Evolutionary conservation across 768 basidiomycete species (phyloP).

Genomic region (Hericium erinaceus): DNA sequence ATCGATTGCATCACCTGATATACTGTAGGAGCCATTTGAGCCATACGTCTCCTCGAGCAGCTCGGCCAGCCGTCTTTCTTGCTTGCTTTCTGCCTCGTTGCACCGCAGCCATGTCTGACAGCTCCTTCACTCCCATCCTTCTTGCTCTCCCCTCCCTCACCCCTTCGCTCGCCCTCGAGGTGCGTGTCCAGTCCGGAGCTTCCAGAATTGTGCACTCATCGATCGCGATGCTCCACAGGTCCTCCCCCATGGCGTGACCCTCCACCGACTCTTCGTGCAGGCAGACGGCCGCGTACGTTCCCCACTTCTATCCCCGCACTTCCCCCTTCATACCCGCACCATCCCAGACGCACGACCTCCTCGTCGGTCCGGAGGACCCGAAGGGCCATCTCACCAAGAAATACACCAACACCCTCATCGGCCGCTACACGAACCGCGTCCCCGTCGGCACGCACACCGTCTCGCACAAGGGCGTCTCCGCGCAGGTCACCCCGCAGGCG

Average conservation of each 20-base stretch:
- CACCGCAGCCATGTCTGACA: constrained; percentile 8
- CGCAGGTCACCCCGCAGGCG: constrained; percentile 29
- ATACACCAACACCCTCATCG: constrained; percentile 67
- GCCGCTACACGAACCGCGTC: constrained; percentile 65
- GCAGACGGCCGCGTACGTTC: constrained; percentile 48
- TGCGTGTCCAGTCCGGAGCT: constrained; percentile 16
- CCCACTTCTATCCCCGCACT: neutral
- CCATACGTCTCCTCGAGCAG: neutral
- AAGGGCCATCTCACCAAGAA: constrained; percentile 48
- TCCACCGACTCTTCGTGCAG: constrained; percentile 60
- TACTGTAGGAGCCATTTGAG: neutral
- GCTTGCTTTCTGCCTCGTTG: neutral
- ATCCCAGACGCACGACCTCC: constrained; percentile 61
- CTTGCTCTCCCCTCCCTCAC: constrained; percentile 46
- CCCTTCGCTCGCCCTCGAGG: constrained; percentile 57
- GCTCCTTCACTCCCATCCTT: constrained; percentile 38
- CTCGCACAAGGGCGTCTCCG: constrained; percentile 42
- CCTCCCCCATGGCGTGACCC: constrained; percentile 56
- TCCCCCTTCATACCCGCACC: neutral
- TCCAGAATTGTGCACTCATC: constrained; percentile 6
- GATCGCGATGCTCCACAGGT: constrained; percentile 30
- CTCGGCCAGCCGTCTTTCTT: neutral
- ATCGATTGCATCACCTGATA: neutral
- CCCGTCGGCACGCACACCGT: constrained; percentile 40
- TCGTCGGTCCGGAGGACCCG: constrained; percentile 63